Evolutionary conservation across 2,329 filamentous ascomycete species (phyloP).

Genomic region (Capronia americana): DNA sequence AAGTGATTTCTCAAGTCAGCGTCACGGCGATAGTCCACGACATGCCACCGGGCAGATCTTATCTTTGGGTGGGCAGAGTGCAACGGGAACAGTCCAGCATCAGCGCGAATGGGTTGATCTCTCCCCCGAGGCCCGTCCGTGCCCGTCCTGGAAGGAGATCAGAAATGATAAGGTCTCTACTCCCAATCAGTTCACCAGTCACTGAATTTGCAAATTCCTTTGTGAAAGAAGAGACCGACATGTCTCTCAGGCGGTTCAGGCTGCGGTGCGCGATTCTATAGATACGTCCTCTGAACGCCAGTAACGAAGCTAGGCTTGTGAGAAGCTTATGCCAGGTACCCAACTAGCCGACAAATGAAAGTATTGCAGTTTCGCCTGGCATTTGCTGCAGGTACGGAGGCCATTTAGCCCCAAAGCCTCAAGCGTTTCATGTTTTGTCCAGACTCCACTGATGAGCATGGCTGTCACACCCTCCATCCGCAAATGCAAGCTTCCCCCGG

Average conservation of each 20-base stretch:
- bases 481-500: constrained; percentile 2
- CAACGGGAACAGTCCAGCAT: not conserved
- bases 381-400: constrained; percentile 8
- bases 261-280: not conserved
- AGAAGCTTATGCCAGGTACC: constrained; percentile 23
- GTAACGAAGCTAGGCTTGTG: constrained; percentile 10
- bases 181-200: not conserved
- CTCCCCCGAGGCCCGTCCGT: not conserved
- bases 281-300: not conserved
- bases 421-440: constrained; percentile 26
- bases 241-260: not conserved
- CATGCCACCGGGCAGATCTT: not conserved
- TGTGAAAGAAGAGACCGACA: not conserved
- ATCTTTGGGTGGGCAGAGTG: not conserved
- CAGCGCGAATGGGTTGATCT: not conserved
- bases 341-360: constrained; percentile 17
- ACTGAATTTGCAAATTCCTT: not conserved
- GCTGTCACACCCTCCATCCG: constrained; percentile 14
- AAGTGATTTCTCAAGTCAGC: not conserved
- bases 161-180: not conserved
- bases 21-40: not conserved
- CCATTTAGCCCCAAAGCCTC: constrained; percentile 8
- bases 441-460: constrained; percentile 22
- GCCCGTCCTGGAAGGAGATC: not conserved
- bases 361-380: not conserved